phyloP scores from a whole-genome alignment of 2,329 filamentous ascomycete genomes.

The Davidsoniella virescens region DNA sequence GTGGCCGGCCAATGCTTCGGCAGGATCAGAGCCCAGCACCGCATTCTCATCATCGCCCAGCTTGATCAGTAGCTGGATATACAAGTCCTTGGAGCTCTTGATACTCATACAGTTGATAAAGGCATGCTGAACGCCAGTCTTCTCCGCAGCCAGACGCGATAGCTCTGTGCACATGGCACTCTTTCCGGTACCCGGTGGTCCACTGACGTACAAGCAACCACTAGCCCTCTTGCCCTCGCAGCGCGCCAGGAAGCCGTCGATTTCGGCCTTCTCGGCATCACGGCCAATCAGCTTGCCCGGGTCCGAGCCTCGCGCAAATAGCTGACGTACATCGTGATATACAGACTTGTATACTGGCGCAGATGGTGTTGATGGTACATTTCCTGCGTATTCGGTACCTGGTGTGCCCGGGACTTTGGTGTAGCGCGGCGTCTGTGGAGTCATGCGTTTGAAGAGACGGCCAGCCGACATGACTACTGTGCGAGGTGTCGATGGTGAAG shows the following conservation, averaged over 20 bases:
- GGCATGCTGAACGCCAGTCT: constrained; percentile 45
- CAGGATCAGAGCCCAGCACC: constrained; percentile 25
- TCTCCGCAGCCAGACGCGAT: constrained; percentile 39
- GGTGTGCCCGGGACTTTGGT: constrained; percentile 5
- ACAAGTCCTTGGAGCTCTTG: constrained; percentile 74
- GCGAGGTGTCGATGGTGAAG: constrained; percentile 61
- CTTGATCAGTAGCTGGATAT: constrained; percentile 60
- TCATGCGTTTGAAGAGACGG: constrained; percentile 60
- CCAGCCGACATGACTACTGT: constrained; percentile 70
- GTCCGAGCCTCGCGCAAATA: constrained; percentile 67
- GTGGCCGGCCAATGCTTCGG: constrained; percentile 6
- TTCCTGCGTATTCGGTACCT: neutral
- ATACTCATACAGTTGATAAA: constrained; percentile 97
- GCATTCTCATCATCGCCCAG: constrained; percentile 32
- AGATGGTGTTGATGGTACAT: neutral
- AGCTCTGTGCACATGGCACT: constrained; percentile 82
- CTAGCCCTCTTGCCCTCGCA: constrained; percentile 43
- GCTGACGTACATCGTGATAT: constrained; percentile 72
- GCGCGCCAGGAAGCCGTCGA: constrained; percentile 52
- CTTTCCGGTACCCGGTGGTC: constrained; percentile 90
- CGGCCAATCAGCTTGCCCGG: constrained; percentile 64
- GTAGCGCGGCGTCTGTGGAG: constrained; percentile 49
- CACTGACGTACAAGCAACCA: constrained; percentile 87
- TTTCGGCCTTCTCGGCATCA: constrained; percentile 48
- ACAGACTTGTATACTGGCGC: constrained; percentile 34